A percentile compares a stretch with the other conserved stretches of the same genome.
Evolutionary conservation across 371 early-diverging fungal species (phyloP).

Genomic region (Saksenaea oblongispora): DNA sequence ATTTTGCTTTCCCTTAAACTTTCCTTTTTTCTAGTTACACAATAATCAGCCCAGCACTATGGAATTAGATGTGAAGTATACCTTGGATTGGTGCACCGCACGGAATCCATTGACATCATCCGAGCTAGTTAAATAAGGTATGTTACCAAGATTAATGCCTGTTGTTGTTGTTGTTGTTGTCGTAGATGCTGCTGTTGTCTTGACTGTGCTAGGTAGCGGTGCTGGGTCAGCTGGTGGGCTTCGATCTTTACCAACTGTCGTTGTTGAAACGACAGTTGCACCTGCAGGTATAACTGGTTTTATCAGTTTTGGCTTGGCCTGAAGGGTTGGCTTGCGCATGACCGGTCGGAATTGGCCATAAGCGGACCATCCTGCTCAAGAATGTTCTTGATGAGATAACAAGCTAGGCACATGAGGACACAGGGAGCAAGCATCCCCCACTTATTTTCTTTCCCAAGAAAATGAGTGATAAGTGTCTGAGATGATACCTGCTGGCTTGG

Average conservation of each 20-base stretch:
- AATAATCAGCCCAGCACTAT: neutral
- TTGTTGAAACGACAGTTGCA: slow-evolving; percentile 41
- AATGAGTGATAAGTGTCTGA: neutral
- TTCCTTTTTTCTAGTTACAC: slow-evolving; percentile 23
- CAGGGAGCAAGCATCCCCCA: neutral
- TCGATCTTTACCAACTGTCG: slow-evolving; percentile 30
- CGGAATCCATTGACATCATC: slow-evolving; percentile 47
- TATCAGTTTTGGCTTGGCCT: slow-evolving; percentile 47
- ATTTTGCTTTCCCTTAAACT: slow-evolving; percentile 21
- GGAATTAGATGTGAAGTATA: neutral
- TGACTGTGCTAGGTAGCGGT: neutral
- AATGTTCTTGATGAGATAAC: slow-evolving; percentile 1
- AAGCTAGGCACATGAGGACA: slow-evolving; percentile 1
- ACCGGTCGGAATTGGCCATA: slow-evolving; percentile 48
- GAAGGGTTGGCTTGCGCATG: slow-evolving; percentile 46
- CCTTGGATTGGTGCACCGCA: slow-evolving; percentile 13
- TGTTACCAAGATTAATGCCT: slow-evolving; percentile 13
- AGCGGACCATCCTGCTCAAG: slow-evolving; percentile 43
- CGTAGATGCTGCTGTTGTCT: slow-evolving; percentile 1
- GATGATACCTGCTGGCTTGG: slow-evolving; percentile 22
- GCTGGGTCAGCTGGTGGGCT: slow-evolving; percentile 1
- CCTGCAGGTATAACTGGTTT: slow-evolving; percentile 49
- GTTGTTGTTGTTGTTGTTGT: slow-evolving; percentile 16
- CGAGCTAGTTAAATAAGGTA: slow-evolving; percentile 1
- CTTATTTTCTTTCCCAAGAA: neutral